phyloP scores from a whole-genome alignment of 768 basidiomycete genomes.

The Bullera alba region DNA sequence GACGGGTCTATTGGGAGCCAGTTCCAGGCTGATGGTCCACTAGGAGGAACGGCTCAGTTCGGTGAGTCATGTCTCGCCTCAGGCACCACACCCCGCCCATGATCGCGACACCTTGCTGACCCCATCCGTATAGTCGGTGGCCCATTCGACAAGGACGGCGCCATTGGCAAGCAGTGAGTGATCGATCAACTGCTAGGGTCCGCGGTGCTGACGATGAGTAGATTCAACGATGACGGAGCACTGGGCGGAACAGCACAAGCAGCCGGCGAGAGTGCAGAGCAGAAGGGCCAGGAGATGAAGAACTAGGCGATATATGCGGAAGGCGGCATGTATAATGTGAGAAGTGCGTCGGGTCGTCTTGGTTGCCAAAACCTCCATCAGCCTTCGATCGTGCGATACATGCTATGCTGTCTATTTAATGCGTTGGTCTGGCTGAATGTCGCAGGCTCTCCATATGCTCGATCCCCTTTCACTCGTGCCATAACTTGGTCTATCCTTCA shows the following conservation, averaged over 20 bases:
- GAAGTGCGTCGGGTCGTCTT: too few species aligned
- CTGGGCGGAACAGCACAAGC: conserved; percentile 3
- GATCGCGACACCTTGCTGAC: neutral
- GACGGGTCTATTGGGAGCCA: conserved; percentile 28
- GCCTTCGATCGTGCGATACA: too few species aligned
- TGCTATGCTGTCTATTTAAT: too few species aligned
- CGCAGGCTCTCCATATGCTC: too few species aligned
- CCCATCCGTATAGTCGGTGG: conserved; percentile 17
- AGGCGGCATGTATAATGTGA: too few species aligned
- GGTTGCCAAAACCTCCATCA: too few species aligned
- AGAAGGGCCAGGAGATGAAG: conserved; percentile 2
- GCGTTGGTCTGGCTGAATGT: too few species aligned
- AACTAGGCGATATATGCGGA: neutral
- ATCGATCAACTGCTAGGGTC: neutral
- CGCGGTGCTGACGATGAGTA: neutral
- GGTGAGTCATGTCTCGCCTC: conserved; percentile 15
- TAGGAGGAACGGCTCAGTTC: conserved; percentile 18
- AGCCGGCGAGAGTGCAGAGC: neutral
- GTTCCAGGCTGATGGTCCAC: conserved; percentile 27
- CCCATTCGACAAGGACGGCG: conserved; percentile 28
- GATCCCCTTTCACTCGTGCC: too few species aligned
- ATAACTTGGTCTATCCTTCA: too few species aligned
- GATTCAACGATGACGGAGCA: conserved; percentile 2
- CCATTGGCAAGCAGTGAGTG: conserved; percentile 32
- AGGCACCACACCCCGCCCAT: too few species aligned